Evolutionary conservation across 768 basidiomycete species (phyloP).

Genomic region (Infundibulicybe gibba): DNA sequence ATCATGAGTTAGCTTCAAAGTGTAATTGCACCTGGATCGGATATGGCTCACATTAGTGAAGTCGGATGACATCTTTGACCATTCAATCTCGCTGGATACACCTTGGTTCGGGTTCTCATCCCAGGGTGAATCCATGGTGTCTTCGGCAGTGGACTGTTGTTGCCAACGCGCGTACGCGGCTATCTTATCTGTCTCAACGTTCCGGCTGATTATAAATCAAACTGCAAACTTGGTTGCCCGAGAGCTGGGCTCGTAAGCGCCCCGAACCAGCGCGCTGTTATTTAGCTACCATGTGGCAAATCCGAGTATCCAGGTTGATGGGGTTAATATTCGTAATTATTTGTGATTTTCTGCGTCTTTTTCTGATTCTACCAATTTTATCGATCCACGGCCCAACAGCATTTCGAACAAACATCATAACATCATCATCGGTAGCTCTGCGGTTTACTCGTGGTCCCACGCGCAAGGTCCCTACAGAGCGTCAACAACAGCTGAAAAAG

Average conservation of each 20-base stretch:
- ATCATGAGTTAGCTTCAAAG: slow-evolving; percentile 1
- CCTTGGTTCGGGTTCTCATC: slow-evolving; percentile 38
- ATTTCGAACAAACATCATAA: neutral
- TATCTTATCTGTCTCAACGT: no score
- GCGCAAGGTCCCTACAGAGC: slow-evolving; percentile 43
- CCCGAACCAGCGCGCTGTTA: neutral
- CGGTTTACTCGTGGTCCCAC: slow-evolving; percentile 19
- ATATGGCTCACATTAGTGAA: slow-evolving; percentile 63
- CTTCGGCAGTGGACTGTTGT: no score
- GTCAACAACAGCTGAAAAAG: neutral
- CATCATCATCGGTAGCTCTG: slow-evolving; percentile 6
- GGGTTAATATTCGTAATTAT: slow-evolving; percentile 21
- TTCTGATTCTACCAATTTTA: slow-evolving; percentile 70
- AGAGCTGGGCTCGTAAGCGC: neutral
- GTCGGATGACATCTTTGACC: slow-evolving; percentile 62
- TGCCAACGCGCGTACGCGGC: no score
- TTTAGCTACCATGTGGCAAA: neutral
- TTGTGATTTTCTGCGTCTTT: slow-evolving; percentile 56
- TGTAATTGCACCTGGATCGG: neutral
- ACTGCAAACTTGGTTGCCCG: neutral
- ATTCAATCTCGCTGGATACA: slow-evolving; percentile 48
- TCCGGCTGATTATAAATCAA: no score
- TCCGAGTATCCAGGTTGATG: neutral
- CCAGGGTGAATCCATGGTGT: slow-evolving; percentile 56
- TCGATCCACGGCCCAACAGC: slow-evolving; percentile 9